Evolutionary conservation across 169 alveolate species (phyloP).

Genomic region (Toxoplasma gondii): DNA sequence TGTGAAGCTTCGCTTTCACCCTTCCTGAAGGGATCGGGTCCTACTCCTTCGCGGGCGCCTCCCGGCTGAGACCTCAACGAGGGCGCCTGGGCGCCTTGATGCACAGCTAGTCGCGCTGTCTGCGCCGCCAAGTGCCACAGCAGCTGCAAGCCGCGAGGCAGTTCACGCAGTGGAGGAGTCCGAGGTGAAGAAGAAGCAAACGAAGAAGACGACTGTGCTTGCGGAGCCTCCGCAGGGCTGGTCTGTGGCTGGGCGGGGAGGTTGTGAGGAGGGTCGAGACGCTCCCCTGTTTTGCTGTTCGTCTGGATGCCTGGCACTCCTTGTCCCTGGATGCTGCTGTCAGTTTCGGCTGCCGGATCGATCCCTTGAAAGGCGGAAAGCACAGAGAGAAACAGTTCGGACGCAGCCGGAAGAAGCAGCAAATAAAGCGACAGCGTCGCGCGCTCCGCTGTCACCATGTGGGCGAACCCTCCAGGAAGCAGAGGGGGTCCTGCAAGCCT

Average conservation of each 20-base stretch:
- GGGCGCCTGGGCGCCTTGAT: background rate
- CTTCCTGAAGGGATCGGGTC: background rate
- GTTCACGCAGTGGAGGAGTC: no score
- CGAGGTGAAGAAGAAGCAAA: background rate
- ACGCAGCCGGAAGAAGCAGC: conserved; percentile 2
- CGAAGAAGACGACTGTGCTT: background rate
- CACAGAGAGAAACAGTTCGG: background rate
- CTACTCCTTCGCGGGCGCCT: background rate
- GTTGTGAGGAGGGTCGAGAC: background rate
- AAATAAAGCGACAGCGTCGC: background rate
- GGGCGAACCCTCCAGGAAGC: conserved; percentile 15
- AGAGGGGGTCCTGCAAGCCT: background rate
- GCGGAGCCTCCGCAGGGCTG: background rate
- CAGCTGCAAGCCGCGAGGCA: conserved; percentile 20
- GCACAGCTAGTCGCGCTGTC: conserved; percentile 1
- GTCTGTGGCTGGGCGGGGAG: background rate
- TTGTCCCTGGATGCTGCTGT: background rate
- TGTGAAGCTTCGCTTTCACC: background rate
- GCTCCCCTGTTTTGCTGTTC: no score
- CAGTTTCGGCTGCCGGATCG: background rate
- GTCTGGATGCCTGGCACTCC: no score
- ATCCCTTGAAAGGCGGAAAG: background rate
- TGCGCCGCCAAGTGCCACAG: conserved; percentile 6
- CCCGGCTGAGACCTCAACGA: background rate
- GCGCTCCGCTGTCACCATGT: conserved; percentile 16